Conservation (phyloP, 2,329 filamentous ascomycete species). For the Allantophomopsis cytisporea region DNA sequence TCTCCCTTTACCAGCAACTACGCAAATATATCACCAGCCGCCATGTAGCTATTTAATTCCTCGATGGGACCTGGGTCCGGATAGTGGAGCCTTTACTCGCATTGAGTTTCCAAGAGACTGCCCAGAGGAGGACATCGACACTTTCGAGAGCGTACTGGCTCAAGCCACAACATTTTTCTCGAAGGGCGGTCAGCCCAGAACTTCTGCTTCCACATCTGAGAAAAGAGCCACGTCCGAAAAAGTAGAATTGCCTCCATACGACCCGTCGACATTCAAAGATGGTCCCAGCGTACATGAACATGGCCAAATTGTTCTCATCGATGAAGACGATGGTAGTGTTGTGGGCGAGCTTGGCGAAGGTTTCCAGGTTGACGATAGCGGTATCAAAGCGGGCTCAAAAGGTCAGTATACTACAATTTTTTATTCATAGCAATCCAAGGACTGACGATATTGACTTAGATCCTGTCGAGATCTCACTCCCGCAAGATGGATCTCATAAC, state of each 20-base stretch:
- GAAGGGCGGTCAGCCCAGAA: slow-evolving; percentile 45
- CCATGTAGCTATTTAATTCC: slow-evolving; percentile 89
- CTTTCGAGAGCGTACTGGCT: slow-evolving; percentile 94
- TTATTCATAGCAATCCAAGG: not conserved
- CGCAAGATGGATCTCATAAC: slow-evolving; percentile 48
- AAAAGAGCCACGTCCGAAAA: slow-evolving; percentile 20
- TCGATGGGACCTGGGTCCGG: slow-evolving; percentile 82
- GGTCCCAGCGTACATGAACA: slow-evolving; percentile 41
- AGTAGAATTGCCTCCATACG: slow-evolving; percentile 44
- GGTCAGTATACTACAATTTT: slow-evolving; percentile 33
- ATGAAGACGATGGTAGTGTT: slow-evolving; percentile 92
- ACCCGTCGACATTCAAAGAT: slow-evolving; percentile 64
- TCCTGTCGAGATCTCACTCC: slow-evolving; percentile 68
- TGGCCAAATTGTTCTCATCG: slow-evolving; percentile 80
- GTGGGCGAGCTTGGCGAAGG: slow-evolving; percentile 82
- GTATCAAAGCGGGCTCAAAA: slow-evolving; percentile 78
- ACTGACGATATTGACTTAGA: slow-evolving; percentile 29
- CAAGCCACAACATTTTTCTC: slow-evolving; percentile 95
- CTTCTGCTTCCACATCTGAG: slow-evolving; percentile 2
- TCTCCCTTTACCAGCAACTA: slow-evolving; percentile 83
- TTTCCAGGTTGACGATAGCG: slow-evolving; percentile 64
- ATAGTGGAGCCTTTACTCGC: slow-evolving; percentile 80
- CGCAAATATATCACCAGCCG: slow-evolving; percentile 93
- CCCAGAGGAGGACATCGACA: slow-evolving; percentile 84
- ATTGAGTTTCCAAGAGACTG: slow-evolving; percentile 80